Evolutionary conservation across 805 yeast genomes (phyloP), one percentile per base, ranked within the genome.

Genomic region (Vanderwaltozyma verrucispora): DNA sequence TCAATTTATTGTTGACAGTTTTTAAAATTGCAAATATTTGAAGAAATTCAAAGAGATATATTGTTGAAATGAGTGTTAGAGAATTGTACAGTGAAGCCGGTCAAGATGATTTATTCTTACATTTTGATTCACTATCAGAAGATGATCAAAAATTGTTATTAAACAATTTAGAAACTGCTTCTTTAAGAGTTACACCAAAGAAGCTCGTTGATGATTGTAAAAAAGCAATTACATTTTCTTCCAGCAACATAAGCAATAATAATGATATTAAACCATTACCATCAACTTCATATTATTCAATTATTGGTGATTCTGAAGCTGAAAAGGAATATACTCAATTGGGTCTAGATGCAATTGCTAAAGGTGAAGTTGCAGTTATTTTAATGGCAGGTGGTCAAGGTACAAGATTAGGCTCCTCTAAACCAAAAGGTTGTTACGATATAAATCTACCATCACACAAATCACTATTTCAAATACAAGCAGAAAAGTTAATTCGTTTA

Each of bases 381-480:
- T 67, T 92, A 36, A 80, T 92, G 83, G 96, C 99, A 11, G 99
- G 99, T 39, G 99, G 99, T 35, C 98, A 92, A 61, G 99, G 99
- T 24, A 83, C 96, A 7, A 71, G 99, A 44, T 68, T 92, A 38
- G 98, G 98, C 1, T 86, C 95, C 1, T 65, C 77, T 4, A 75
- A 67, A 19, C 99, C 99, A 27, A 92, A 92, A 61, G 99, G 99
- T 1, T 89, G 96, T 61, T 92, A 75, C 56, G 75, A 89, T 56
- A 79, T 92, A 43, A 80, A 80, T 0, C 71, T 92, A 35, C 95
- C 96, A 1, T 83, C 95, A 2, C 69, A 71, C 25, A 85, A 85
- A 57, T 75, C 94, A 1, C 65, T 92, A 40, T 92, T 92, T 61
- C 95, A 87, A 59, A 71, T 92, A 39, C 99, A 92, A 64, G 92